These are phyloP conservation scores for Clarireedia homoeocarpa DNA, from an alignment of 2,329 filamentous ascomycete species.

Conservation along the genomic window DNA sequence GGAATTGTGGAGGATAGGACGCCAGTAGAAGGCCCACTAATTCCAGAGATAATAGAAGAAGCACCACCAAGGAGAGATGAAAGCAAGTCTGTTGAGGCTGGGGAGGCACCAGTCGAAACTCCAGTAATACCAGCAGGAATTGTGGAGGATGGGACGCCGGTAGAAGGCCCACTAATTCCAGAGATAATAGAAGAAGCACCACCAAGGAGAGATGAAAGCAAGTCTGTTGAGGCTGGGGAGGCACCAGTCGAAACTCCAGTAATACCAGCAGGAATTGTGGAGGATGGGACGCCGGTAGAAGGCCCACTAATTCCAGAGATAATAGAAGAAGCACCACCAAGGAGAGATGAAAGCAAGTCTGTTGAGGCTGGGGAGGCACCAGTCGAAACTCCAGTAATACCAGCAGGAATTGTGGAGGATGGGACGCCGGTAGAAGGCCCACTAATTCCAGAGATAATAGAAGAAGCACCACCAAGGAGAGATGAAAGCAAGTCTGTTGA, in stretches of 20 bases:
- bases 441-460: neutral
- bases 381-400: neutral
- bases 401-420: neutral
- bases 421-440: neutral
- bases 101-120: neutral
- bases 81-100: neutral
- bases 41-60: neutral
- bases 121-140: neutral
- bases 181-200: neutral
- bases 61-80: neutral
- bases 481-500: neutral
- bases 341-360: neutral
- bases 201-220: constrained; percentile 2
- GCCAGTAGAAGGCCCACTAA: neutral
- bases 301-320: neutral
- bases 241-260: neutral
- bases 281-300: neutral
- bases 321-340: neutral
- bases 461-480: neutral
- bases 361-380: neutral
- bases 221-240: neutral
- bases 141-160: neutral
- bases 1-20: neutral
- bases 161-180: neutral
- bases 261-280: neutral